Percentiles rank a stretch among this genome's conserved stretches.
Conservation (phyloP, 768 basidiomycete genomes). For the Amanita muscaria region DNA sequence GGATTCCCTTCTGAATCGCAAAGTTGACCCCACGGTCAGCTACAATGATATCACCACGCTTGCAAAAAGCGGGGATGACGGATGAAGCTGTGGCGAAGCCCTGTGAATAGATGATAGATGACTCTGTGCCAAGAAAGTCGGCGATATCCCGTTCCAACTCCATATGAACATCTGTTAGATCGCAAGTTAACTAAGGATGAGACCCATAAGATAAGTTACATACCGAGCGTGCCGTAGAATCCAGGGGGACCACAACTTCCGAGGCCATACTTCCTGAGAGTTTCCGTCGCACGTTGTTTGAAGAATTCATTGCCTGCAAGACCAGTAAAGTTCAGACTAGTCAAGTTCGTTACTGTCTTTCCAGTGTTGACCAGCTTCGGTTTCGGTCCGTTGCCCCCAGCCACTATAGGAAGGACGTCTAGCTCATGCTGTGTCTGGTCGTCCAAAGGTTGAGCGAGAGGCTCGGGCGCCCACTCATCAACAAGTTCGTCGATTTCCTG, state of each 20-base stretch:
- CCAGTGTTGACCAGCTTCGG: constrained; percentile 67
- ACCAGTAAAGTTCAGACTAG: constrained; percentile 88
- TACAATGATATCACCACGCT: constrained; percentile 96
- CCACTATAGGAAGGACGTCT: constrained; percentile 64
- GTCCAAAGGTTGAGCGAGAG: constrained; percentile 58
- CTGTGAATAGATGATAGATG: constrained; percentile 89
- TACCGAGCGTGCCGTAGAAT: constrained; percentile 94
- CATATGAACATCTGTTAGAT: constrained; percentile 77
- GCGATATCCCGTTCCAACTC: constrained; percentile 84
- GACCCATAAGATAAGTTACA: constrained; percentile 17
- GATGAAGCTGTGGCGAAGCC: constrained; percentile 87
- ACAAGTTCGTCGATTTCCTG: constrained; percentile 97
- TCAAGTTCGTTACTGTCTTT: constrained; percentile 76
- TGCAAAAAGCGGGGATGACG: constrained; percentile 95
- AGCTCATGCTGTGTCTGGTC: constrained; percentile 59
- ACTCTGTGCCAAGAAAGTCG: constrained; percentile 82
- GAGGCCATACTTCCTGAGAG: constrained; percentile 80
- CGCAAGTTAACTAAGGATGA: constrained; percentile 2
- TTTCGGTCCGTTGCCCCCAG: constrained; percentile 75
- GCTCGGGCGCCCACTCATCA: constrained; percentile 89
- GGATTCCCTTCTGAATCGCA: constrained; percentile 91
- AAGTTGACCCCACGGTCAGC: constrained; percentile 96
- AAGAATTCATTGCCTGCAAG: constrained; percentile 82
- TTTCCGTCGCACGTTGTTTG: constrained; percentile 79
- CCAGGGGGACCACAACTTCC: constrained; percentile 95